Evolutionary conservation across 768 basidiomycete genomes (phyloP).

Genomic region (Punctularia strigosozonata): DNA sequence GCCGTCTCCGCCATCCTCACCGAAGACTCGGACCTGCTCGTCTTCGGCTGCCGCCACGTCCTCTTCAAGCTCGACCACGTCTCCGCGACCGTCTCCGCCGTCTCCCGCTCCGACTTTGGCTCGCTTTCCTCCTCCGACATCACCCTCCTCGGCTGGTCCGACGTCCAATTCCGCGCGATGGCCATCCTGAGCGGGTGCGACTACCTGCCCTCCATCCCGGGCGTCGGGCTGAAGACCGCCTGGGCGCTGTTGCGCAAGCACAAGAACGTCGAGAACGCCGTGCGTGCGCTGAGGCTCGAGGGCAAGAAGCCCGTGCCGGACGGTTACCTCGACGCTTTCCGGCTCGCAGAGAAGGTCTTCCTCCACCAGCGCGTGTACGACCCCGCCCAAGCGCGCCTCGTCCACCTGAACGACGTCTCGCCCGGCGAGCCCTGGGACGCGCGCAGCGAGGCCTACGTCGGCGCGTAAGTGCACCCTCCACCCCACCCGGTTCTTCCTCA

Average conservation of each 20-base stretch:
- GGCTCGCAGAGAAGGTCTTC: conserved; percentile 84
- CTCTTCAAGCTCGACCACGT: conserved; percentile 85
- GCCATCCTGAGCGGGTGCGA: conserved; percentile 90
- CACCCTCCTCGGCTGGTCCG: conserved; percentile 82
- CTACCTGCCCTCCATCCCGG: conserved; percentile 82
- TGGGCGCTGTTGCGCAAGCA: conserved; percentile 70
- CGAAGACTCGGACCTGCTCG: conserved; percentile 95
- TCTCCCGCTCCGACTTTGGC: conserved; percentile 59
- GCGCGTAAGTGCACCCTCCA: conserved; percentile 48
- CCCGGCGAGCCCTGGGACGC: conserved; percentile 41
- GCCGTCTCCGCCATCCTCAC: conserved; percentile 88
- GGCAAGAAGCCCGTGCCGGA: conserved; percentile 75
- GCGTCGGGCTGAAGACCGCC: conserved; percentile 91
- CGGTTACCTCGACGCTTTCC: conserved; percentile 65
- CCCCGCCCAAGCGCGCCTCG: conserved; percentile 50
- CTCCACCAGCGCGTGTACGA: conserved; percentile 89
- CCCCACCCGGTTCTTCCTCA: too few species aligned
- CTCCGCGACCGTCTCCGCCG: conserved; percentile 49
- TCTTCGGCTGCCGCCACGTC: conserved; percentile 89
- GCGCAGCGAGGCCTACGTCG: conserved; percentile 61
- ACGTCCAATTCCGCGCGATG: conserved; percentile 85
- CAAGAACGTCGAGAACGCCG: conserved; percentile 76
- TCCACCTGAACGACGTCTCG: conserved; percentile 55
- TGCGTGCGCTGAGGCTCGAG: conserved; percentile 65
- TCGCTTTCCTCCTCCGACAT: conserved; percentile 44